Evolutionary conservation across 345 rosid genomes (phyloP).

Genomic region (Noccaea bulbosa): DNA sequence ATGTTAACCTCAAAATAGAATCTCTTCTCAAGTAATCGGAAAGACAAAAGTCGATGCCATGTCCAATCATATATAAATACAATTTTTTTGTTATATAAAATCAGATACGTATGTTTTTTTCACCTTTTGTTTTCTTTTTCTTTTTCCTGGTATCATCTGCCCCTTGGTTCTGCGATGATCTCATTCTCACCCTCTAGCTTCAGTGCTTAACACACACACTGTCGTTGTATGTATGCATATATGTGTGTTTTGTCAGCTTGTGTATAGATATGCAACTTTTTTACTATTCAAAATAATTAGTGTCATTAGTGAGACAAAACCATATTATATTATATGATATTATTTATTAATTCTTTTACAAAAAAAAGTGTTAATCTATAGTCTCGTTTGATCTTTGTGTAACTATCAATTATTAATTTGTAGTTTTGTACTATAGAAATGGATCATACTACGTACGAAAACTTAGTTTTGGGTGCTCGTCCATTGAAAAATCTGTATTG

Average conservation of each 20-base stretch:
- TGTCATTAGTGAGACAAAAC: not conserved
- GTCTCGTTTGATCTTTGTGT: not conserved
- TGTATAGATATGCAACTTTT: not conserved
- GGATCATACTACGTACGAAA: not conserved
- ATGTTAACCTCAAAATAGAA: slow-evolving; percentile 47
- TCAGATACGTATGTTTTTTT: slow-evolving; percentile 3
- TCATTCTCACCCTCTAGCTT: slow-evolving; percentile 41
- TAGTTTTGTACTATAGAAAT: not conserved
- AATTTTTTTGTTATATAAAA: not conserved
- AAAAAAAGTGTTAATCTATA: not conserved
- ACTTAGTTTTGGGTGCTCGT: not conserved
- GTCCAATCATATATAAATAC: slow-evolving; percentile 38
- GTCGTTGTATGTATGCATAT: not conserved
- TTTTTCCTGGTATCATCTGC: slow-evolving; percentile 32
- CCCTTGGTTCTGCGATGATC: slow-evolving; percentile 29
- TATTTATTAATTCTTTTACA: not conserved
- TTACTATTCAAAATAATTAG: not conserved
- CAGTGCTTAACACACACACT: slow-evolving; percentile 23
- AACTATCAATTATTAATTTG: not conserved
- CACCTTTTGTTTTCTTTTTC: not conserved
- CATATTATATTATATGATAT: not conserved
- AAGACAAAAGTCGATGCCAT: slow-evolving; percentile 45
- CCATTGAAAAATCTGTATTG: not conserved
- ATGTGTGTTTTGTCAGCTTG: not conserved
- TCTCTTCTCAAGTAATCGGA: slow-evolving; percentile 41